Evolutionary conservation across 2,329 filamentous ascomycete species (phyloP).

Genomic region (Pseudogymnoascus sp.): DNA sequence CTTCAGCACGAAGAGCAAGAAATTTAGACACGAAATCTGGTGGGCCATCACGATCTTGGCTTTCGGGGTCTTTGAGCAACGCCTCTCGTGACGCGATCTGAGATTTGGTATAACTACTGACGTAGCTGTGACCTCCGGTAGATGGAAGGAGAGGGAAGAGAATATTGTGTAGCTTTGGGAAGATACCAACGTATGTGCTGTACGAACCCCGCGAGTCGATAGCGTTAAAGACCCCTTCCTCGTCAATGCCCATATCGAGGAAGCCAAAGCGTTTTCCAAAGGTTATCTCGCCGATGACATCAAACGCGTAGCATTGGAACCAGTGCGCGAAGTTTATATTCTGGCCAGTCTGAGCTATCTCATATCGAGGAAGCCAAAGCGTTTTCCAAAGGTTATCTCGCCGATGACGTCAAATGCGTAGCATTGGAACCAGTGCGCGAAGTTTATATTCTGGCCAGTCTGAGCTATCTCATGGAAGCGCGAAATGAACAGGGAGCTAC

Average conservation of each 20-base stretch:
- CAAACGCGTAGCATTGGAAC: constrained; percentile 33
- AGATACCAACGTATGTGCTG: constrained; percentile 30
- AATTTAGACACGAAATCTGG: constrained; percentile 36
- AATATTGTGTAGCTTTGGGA: constrained; percentile 30
- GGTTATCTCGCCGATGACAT: constrained; percentile 29
- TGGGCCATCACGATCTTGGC: constrained; percentile 17
- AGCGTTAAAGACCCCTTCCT: constrained; percentile 33
- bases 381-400: constrained; percentile 28
- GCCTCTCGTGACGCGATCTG: constrained; percentile 17
- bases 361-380: constrained; percentile 29
- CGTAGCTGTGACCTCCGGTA: constrained; percentile 16
- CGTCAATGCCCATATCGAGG: constrained; percentile 32
- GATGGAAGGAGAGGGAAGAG: constrained; percentile 25
- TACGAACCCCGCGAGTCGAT: constrained; percentile 32
- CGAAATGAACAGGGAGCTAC: constrained; percentile 32
- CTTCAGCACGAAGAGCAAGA: constrained; percentile 29
- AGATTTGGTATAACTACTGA: constrained; percentile 15
- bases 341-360: constrained; percentile 20
- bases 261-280: constrained; percentile 30
- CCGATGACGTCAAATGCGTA: constrained; percentile 30
- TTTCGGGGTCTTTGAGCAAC: constrained; percentile 13
- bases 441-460: constrained; percentile 23
- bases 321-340: constrained; percentile 32
- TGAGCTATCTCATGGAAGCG: constrained; percentile 23
- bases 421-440: constrained; percentile 35